A percentile compares a stretch with the other conserved stretches of the same genome.
Evolutionary conservation across 305 asterid genomes (phyloP).

Genomic region (Fraxinus dipetala): DNA sequence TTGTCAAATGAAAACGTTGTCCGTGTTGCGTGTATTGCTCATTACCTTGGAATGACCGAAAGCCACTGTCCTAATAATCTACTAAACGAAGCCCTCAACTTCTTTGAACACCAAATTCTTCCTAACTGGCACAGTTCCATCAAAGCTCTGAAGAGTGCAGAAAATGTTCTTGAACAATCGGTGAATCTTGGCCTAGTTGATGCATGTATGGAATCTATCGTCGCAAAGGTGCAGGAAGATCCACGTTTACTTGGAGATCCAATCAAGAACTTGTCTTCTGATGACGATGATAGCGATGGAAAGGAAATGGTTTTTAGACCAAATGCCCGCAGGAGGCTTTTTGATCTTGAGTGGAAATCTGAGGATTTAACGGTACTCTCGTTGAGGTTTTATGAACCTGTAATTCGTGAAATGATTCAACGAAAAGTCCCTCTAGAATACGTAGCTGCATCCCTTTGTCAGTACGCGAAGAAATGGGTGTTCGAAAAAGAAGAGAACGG

Average conservation of each 20-base stretch:
- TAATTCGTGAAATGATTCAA: slow-evolving; percentile 42
- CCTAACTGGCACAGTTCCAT: slow-evolving; percentile 66
- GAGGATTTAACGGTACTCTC: slow-evolving; percentile 56
- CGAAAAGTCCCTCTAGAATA: slow-evolving; percentile 45
- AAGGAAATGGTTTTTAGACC: slow-evolving; percentile 35
- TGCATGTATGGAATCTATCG: slow-evolving; percentile 51
- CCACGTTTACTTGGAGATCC: slow-evolving; percentile 74
- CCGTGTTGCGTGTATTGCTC: slow-evolving; percentile 55
- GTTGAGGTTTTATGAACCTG: slow-evolving; percentile 44
- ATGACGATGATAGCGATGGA: slow-evolving; percentile 32
- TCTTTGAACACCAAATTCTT: slow-evolving; percentile 41
- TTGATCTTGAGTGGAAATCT: slow-evolving; percentile 43
- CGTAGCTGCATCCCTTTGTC: slow-evolving; percentile 43
- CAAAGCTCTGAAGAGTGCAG: slow-evolving; percentile 52
- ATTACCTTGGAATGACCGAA: slow-evolving; percentile 74
- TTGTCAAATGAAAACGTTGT: slow-evolving; percentile 56
- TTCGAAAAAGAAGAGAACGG: slow-evolving; percentile 19
- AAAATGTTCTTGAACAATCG: slow-evolving; percentile 52
- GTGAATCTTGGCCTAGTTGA: slow-evolving; percentile 47
- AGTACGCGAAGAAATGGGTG: slow-evolving; percentile 54
- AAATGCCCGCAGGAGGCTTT: slow-evolving; percentile 56
- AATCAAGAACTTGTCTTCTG: slow-evolving; percentile 11
- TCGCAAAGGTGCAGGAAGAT: slow-evolving; percentile 41
- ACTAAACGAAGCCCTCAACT: slow-evolving; percentile 35
- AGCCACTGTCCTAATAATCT: slow-evolving; percentile 54